Evolutionary conservation across 352 stramenopile genomes (phyloP), one percentile per base, ranked within the genome.

Genomic region (Pythium oligandrum): DNA sequence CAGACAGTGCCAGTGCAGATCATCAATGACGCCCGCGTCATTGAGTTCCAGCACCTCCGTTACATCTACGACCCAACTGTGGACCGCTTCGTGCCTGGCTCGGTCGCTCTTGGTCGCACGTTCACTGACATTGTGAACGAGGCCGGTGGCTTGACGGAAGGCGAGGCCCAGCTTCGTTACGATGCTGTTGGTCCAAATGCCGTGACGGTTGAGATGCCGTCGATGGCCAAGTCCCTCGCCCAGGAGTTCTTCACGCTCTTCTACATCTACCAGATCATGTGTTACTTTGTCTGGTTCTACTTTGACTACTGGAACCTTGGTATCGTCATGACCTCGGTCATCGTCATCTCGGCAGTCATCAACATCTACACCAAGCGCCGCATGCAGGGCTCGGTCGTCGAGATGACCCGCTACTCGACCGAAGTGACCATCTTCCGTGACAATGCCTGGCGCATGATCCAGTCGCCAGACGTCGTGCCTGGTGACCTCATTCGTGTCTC

Each of bases 261-360:
- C 57, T 88, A 90, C 64, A 74, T 90, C 50, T 90, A 90, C 57
- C 75, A 90, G 86, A 61, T 96, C 79, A 77, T 95, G 83, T 70
- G 89, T 70, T 72, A 97, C 83, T 72, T 78, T 74, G 75, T 86
- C 6, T 90, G 76, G 76, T 88, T 80, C 60, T 90, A 83, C 58
- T 84, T 73, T 1, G 64, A 77, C 61, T 88, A 88, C 64, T 75
- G 66, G 8, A 79, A 64, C 62, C 68, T 90, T 12, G 80, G 63
- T 4, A 55, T 73, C 32, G 57, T 90, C 17, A 88, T 81, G 60
- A 86, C 73, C 26, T 62, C 73, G 4, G 70, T 90, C 26, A 87
- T 88, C 39, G 55, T 83, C n/a, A 42, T 75, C 26, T 60, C 75
- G 2, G 71, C 73, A 2, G 44, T 58, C 3, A 69, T 86, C 51